phyloP scores from a whole-genome alignment of 1,284 basidiomycete species.

The Pyrrhoderma noxium region DNA sequence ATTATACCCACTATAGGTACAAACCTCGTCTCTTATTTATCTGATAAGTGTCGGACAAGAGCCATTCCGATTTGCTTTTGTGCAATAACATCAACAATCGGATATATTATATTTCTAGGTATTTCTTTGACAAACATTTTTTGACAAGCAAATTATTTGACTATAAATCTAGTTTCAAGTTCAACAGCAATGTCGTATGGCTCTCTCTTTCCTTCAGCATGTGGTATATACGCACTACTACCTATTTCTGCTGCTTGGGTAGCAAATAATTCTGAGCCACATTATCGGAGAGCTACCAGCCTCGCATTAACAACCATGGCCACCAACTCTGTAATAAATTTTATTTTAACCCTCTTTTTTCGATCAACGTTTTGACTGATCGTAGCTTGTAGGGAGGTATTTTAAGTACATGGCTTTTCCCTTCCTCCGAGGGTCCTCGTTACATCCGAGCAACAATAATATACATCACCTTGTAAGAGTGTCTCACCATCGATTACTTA shows the following conservation, averaged over 20 bases:
- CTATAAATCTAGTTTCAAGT: neutral
- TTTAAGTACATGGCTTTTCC: slow-evolving; percentile 33
- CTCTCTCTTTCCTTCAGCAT: slow-evolving; percentile 15
- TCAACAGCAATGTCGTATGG: slow-evolving; percentile 9
- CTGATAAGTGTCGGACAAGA: neutral
- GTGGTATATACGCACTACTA: slow-evolving; percentile 10
- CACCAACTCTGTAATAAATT: slow-evolving; percentile 8
- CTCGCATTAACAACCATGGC: slow-evolving; percentile 11
- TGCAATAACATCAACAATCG: neutral
- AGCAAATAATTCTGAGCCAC: slow-evolving; percentile 16
- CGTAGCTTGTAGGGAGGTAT: slow-evolving; percentile 28
- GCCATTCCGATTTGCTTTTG: neutral
- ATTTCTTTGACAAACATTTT: neutral
- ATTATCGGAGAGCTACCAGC: slow-evolving; percentile 13
- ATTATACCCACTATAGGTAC: neutral
- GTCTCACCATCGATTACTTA: too few relatives aligned
- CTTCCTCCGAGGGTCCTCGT: slow-evolving; percentile 31
- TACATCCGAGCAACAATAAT: slow-evolving; percentile 30
- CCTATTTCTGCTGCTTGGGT: slow-evolving; percentile 13
- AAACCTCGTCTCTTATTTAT: neutral
- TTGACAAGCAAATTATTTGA: neutral
- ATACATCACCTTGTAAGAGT: too few relatives aligned
- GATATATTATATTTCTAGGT: slow-evolving; percentile 1
- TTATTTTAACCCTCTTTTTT: neutral
- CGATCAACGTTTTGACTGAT: neutral